Conservation (phyloP, 2,329 filamentous ascomycete genomes). For the Blumeria graminis region DNA sequence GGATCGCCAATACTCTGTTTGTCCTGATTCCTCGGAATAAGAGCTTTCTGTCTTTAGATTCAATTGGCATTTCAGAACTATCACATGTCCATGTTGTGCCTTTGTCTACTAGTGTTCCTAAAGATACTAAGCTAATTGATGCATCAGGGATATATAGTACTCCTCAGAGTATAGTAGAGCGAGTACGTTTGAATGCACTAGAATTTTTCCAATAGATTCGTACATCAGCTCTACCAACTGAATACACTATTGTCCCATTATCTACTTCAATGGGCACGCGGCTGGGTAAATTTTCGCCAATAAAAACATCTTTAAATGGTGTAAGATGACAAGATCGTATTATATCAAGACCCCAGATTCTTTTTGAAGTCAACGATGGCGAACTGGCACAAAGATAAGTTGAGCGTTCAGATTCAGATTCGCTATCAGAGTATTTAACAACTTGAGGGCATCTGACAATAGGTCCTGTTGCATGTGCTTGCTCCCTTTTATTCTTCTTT, state of each 20-base stretch:
- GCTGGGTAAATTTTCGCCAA: background rate
- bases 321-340: background rate
- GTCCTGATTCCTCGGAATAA: background rate
- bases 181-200: background rate
- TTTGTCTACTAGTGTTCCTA: background rate
- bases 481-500: too few relatives aligned
- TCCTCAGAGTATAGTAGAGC: background rate
- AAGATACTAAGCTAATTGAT: background rate
- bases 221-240: background rate
- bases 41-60: background rate
- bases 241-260: background rate
- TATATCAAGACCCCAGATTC: background rate
- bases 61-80: background rate
- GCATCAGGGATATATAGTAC: background rate
- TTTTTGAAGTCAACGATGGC: background rate
- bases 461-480: too few relatives aligned
- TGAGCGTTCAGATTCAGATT: background rate
- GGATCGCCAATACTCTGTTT: background rate
- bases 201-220: conserved; percentile 1
- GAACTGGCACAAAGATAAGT: background rate
- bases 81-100: background rate
- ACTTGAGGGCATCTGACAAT: background rate
- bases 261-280: background rate
- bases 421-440: background rate
- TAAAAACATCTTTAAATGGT: background rate